Conservation (phyloP, 768 basidiomycete genomes). For the Trametes villosa region DNA sequence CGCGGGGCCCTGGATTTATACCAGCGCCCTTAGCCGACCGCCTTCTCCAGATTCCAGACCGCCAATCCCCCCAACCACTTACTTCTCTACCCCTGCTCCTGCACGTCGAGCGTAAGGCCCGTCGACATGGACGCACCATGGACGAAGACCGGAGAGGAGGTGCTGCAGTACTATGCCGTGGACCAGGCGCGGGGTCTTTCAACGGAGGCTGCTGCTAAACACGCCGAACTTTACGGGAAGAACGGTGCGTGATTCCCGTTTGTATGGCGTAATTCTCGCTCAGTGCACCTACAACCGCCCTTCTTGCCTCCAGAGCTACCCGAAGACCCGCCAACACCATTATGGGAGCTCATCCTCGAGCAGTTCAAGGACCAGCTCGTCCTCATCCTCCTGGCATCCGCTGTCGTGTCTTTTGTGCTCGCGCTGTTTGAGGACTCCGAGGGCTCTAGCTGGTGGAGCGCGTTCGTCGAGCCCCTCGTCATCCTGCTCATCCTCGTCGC, state of each 20-base stretch:
- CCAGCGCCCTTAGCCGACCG: slow-evolving; percentile 20
- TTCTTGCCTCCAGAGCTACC: slow-evolving; percentile 69
- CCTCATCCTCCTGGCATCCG: slow-evolving; percentile 92
- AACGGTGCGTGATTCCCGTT: slow-evolving; percentile 59
- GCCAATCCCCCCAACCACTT: not conserved
- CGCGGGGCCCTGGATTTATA: slow-evolving; percentile 12
- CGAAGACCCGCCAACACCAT: slow-evolving; percentile 86
- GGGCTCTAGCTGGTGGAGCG: slow-evolving; percentile 69
- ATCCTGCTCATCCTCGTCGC: slow-evolving; percentile 95
- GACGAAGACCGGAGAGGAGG: slow-evolving; percentile 69
- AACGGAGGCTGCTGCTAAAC: slow-evolving; percentile 65
- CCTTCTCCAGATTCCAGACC: slow-evolving; percentile 16
- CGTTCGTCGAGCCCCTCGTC: slow-evolving; percentile 94
- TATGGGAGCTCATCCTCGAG: slow-evolving; percentile 95
- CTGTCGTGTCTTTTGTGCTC: slow-evolving; percentile 90
- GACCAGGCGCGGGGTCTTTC: slow-evolving; percentile 66
- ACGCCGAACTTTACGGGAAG: slow-evolving; percentile 81
- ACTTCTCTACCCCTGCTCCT: slow-evolving; percentile 3
- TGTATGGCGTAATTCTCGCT: slow-evolving; percentile 1
- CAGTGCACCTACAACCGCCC: slow-evolving; percentile 7
- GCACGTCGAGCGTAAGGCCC: slow-evolving; percentile 4
- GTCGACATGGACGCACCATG: slow-evolving; percentile 69
- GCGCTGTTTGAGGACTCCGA: slow-evolving; percentile 84
- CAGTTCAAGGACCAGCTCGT: slow-evolving; percentile 99
- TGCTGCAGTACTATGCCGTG: slow-evolving; percentile 76